phyloP scores from a whole-genome alignment of 805 yeast species.

The Ogataea ramenticola region DNA sequence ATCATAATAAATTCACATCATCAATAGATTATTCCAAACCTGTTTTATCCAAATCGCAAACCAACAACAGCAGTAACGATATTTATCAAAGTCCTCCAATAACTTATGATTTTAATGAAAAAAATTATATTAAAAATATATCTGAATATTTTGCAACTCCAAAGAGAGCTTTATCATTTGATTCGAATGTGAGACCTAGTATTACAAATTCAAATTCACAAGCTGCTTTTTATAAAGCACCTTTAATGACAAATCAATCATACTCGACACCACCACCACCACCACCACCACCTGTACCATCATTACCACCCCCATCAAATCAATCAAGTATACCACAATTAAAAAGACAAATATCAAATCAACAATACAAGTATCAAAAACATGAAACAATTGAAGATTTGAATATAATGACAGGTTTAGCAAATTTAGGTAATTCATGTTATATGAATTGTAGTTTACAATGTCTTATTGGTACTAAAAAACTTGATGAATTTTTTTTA shows the following conservation, averaged over 20 bases:
- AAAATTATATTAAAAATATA: constrained; percentile 13
- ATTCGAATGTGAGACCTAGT: not conserved
- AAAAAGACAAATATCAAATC: constrained; percentile 6
- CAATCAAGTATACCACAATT: constrained; percentile 6
- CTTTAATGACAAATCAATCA: not conserved
- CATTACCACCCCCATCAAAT: too few species aligned
- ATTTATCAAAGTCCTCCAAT: not conserved
- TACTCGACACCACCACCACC: not conserved
- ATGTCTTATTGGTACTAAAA: constrained; percentile 69
- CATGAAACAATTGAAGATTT: constrained; percentile 1
- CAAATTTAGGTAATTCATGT: constrained; percentile 84
- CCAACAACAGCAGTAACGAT: not conserved
- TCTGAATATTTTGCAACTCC: constrained; percentile 12
- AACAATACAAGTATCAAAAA: not conserved
- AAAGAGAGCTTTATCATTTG: not conserved
- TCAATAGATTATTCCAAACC: constrained; percentile 16
- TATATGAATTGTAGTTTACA: constrained; percentile 90
- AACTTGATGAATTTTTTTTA: constrained; percentile 55
- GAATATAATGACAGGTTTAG: constrained; percentile 57
- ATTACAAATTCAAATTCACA: not conserved
- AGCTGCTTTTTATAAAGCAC: not conserved
- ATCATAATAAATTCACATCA: constrained; percentile 5
- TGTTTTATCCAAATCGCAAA: constrained; percentile 6
- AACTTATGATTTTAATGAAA: constrained; percentile 4
- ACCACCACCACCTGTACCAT: not conserved